These are phyloP conservation scores for Cryptosporidium andersoni DNA, from an alignment of 169 alveolate species.

Conservation along the genomic window DNA sequence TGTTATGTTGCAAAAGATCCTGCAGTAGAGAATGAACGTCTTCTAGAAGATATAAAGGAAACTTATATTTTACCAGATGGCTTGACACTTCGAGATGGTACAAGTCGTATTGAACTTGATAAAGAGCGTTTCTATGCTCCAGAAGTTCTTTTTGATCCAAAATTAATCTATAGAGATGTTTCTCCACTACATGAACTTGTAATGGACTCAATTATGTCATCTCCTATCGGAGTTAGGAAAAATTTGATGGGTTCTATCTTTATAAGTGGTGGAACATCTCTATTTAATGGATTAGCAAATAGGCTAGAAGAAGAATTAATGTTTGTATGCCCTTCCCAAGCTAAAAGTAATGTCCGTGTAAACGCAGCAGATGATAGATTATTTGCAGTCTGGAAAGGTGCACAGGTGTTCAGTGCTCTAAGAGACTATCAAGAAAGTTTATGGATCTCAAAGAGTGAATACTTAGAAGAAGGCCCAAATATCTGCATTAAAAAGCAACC, in stretches of 20 bases:
- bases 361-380: conserved; percentile 58
- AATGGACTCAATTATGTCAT: conserved; percentile 76
- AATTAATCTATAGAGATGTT: conserved; percentile 73
- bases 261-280: conserved; percentile 76
- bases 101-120: conserved; percentile 76
- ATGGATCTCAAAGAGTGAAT: conserved; percentile 77
- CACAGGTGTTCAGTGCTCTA: conserved; percentile 66
- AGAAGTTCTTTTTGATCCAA: conserved; percentile 85
- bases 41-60: conserved; percentile 71
- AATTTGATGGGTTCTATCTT: conserved; percentile 73
- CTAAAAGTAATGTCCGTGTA: conserved; percentile 52
- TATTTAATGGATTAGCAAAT: conserved; percentile 71
- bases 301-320: conserved; percentile 66
- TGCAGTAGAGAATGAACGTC: conserved; percentile 78
- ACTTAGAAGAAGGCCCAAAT: conserved; percentile 75
- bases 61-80: conserved; percentile 86
- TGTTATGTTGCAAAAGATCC: conserved; percentile 86
- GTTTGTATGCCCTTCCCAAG: conserved; percentile 71
- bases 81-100: conserved; percentile 81
- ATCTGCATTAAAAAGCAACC: conserved; percentile 71
- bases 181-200: conserved; percentile 75
- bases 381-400: conserved; percentile 67
- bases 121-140: conserved; percentile 86
- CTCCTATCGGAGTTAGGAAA: conserved; percentile 76
- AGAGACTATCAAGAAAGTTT: conserved; percentile 72